A percentile compares a stretch with the other conserved stretches of the same genome.
Evolutionary conservation across 768 basidiomycete species (phyloP).

Genomic region (Amanita polypyramis): DNA sequence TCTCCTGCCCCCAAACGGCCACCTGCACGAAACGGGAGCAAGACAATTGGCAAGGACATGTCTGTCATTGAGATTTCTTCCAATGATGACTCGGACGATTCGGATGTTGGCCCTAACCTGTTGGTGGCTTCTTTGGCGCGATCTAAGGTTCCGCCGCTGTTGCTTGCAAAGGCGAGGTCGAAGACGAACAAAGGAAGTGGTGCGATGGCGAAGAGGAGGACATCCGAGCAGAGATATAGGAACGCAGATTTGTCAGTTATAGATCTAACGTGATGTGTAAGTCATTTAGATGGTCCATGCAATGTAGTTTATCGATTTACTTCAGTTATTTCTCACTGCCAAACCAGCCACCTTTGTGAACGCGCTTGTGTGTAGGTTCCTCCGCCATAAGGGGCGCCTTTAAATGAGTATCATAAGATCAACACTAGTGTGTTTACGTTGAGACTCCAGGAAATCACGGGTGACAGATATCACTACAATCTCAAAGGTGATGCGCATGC

Average conservation of each 20-base stretch:
- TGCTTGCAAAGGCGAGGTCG: conserved; percentile 3
- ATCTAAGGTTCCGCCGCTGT: not conserved
- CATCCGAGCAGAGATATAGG: not conserved
- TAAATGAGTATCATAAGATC: too few species aligned
- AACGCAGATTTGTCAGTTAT: not conserved
- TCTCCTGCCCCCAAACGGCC: conserved; percentile 1
- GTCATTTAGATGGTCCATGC: not conserved
- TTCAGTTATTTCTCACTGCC: too few species aligned
- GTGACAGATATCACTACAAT: too few species aligned
- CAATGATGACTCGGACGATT: conserved; percentile 1
- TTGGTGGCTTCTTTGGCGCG: not conserved
- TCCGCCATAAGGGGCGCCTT: too few species aligned
- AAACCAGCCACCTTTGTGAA: too few species aligned
- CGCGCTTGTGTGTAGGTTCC: not conserved
- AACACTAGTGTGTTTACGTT: too few species aligned
- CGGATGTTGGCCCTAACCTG: not conserved
- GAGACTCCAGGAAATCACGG: too few species aligned
- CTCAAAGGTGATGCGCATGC: too few species aligned
- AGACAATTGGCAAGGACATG: not conserved
- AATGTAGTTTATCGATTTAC: too few species aligned
- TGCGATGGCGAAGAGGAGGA: not conserved
- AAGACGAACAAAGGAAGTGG: not conserved
- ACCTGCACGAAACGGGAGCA: not conserved
- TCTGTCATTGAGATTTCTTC: conserved; percentile 7
- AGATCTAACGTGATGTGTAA: not conserved